Conservation (phyloP, 2,329 filamentous ascomycete genomes). For the Xenoacremonium recifei region DNA sequence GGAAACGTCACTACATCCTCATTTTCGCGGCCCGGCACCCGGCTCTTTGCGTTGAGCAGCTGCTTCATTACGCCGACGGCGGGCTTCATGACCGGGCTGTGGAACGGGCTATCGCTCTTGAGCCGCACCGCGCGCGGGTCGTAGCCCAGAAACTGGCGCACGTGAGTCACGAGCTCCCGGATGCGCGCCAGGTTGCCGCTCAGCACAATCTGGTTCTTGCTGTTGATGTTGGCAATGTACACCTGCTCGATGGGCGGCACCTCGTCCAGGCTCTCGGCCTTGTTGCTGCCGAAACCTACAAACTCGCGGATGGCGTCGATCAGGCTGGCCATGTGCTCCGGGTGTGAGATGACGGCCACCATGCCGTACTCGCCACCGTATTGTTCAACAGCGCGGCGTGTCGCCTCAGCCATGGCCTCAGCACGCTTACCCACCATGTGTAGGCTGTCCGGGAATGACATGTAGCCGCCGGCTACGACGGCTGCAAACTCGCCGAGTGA, state of each 20-base stretch:
- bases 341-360: conserved; percentile 88
- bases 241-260: conserved; percentile 81
- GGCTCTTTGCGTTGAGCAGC: conserved; percentile 61
- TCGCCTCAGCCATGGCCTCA: conserved; percentile 79
- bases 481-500: conserved; percentile 93
- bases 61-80: conserved; percentile 72
- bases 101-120: conserved; percentile 86
- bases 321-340: conserved; percentile 67
- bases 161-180: conserved; percentile 75
- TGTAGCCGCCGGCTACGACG: conserved; percentile 78
- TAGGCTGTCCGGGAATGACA: conserved; percentile 75
- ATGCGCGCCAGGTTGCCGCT: conserved; percentile 85
- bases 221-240: conserved; percentile 89
- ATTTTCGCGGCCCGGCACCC: conserved; percentile 49
- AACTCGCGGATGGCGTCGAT: conserved; percentile 77
- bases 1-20: conserved; percentile 74
- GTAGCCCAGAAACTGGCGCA: conserved; percentile 86
- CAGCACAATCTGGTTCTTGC: conserved; percentile 92
- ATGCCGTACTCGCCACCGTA: conserved; percentile 87
- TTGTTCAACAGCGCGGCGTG: conserved; percentile 59
- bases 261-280: conserved; percentile 65
- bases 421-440: conserved; percentile 74
- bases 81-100: conserved; percentile 88
- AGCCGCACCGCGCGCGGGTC: conserved; percentile 85
- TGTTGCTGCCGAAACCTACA: conserved; percentile 64